phyloP scores from a whole-genome alignment of 306 rosid genomes.

The Argentina anserina region DNA sequence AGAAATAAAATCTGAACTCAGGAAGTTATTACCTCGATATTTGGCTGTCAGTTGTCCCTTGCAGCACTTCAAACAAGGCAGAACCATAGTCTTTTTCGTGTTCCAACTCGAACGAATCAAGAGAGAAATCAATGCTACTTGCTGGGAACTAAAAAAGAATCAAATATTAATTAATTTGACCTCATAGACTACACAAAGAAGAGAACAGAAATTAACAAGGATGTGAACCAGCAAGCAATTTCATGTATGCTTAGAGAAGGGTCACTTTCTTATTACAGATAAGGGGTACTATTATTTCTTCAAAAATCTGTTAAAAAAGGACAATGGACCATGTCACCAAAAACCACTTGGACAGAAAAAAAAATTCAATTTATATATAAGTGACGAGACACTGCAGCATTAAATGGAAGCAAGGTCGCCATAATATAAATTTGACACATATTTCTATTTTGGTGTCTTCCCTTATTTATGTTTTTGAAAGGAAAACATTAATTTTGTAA shows the following conservation, averaged over 20 bases:
- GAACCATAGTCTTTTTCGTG: conserved; percentile 62
- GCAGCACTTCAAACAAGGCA: conserved; percentile 70
- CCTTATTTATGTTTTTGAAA: too few relatives aligned
- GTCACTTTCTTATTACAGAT: neutral
- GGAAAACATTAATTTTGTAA: neutral
- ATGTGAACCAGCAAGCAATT: neutral
- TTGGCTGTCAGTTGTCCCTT: conserved; percentile 52
- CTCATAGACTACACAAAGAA: neutral
- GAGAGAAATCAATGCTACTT: conserved; percentile 52
- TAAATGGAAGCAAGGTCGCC: neutral
- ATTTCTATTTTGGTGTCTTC: neutral
- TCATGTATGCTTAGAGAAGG: neutral
- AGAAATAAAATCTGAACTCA: conserved; percentile 1
- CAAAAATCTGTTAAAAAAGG: neutral
- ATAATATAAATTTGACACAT: neutral
- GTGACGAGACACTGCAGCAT: neutral
- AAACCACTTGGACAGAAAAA: neutral
- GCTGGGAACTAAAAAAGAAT: conserved; percentile 66
- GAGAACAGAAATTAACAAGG: neutral
- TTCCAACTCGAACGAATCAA: conserved; percentile 61
- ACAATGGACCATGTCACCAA: neutral
- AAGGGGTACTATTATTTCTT: neutral
- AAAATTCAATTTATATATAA: neutral
- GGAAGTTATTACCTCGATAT: conserved; percentile 52
- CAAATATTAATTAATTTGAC: neutral